Percentiles rank a stretch among this genome's conserved stretches.
These are phyloP conservation scores for Drosera capensis DNA, from an alignment of 148 eudicot genomes.

Conservation along the genomic window DNA sequence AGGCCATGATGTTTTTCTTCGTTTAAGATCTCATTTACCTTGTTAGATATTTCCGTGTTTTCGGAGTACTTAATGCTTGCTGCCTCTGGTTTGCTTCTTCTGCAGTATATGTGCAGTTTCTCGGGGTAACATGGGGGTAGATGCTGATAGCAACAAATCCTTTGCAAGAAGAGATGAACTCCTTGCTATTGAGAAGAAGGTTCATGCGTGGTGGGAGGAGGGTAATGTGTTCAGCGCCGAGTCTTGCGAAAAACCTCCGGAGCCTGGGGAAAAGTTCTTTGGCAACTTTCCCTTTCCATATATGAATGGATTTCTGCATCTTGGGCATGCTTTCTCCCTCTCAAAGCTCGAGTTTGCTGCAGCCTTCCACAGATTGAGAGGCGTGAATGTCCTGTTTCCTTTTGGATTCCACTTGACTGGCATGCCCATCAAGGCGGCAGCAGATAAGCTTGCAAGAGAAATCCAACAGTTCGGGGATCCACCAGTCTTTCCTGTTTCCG, in stretches of 20 bases:
- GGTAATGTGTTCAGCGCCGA: constrained; percentile 46
- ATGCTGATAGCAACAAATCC: constrained; percentile 34
- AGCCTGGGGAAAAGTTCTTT: constrained; percentile 62
- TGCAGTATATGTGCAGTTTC: constrained; percentile 28
- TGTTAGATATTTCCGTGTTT: no score
- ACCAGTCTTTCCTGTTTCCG: constrained; percentile 55
- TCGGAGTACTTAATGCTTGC: no score
- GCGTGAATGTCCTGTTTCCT: constrained; percentile 80
- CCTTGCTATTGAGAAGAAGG: constrained; percentile 50
- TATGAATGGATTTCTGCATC: constrained; percentile 83
- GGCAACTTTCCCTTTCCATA: constrained; percentile 96
- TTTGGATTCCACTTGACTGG: constrained; percentile 91
- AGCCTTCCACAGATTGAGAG: constrained; percentile 68
- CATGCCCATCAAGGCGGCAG: constrained; percentile 94
- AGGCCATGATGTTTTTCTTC: no score
- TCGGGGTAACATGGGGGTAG: constrained; percentile 25
- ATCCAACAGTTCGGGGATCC: constrained; percentile 65
- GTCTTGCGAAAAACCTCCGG: constrained; percentile 37
- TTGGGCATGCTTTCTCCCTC: constrained; percentile 83
- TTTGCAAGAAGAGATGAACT: constrained; percentile 67
- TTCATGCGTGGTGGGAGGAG: constrained; percentile 52
- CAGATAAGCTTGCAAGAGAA: constrained; percentile 70
- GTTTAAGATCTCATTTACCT: no score
- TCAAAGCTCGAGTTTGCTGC: constrained; percentile 92
- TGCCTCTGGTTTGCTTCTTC: no score